These are phyloP conservation scores for Neonectria coccinea DNA, from an alignment of 2,329 filamentous ascomycete species.

Conservation along the genomic window DNA sequence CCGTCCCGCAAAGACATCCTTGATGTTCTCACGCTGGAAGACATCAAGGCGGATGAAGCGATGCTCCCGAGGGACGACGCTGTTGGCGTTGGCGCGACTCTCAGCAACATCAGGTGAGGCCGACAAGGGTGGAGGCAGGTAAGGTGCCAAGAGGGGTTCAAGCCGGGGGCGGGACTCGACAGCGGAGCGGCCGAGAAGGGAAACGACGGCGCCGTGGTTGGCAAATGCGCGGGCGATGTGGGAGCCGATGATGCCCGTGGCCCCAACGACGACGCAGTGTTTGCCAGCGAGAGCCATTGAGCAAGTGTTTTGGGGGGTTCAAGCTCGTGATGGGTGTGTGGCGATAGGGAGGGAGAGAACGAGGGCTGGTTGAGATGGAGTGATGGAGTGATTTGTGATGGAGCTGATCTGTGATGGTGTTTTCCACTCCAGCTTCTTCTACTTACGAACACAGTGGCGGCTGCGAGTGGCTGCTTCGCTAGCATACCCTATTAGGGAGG, in stretches of 20 bases:
- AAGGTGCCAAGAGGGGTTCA: constrained; percentile 48
- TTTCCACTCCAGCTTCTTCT: background rate
- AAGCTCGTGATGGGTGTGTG: constrained; percentile 9
- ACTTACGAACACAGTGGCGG: background rate
- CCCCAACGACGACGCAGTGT: constrained; percentile 74
- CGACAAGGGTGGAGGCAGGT: constrained; percentile 27
- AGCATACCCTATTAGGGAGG: constrained; percentile 5
- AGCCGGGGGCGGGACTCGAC: constrained; percentile 58
- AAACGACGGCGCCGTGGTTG: constrained; percentile 67
- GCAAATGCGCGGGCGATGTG: constrained; percentile 77
- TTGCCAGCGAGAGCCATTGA: constrained; percentile 57
- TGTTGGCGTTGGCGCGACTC: constrained; percentile 19
- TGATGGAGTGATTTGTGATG: background rate
- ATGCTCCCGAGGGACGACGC: constrained; percentile 43
- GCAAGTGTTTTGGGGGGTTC: background rate
- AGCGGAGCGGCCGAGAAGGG: constrained; percentile 70
- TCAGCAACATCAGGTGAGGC: background rate
- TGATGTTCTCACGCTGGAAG: constrained; percentile 45
- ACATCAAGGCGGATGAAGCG: constrained; percentile 53
- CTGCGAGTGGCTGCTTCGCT: background rate
- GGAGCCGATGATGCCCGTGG: constrained; percentile 76
- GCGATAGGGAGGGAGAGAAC: background rate
- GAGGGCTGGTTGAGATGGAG: constrained; percentile 19
- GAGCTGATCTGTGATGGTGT: constrained; percentile 9
- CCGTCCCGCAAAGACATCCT: constrained; percentile 45